Evolutionary conservation across 2,329 filamentous ascomycete species (phyloP).

Genomic region (Canariomyces notabilis): DNA sequence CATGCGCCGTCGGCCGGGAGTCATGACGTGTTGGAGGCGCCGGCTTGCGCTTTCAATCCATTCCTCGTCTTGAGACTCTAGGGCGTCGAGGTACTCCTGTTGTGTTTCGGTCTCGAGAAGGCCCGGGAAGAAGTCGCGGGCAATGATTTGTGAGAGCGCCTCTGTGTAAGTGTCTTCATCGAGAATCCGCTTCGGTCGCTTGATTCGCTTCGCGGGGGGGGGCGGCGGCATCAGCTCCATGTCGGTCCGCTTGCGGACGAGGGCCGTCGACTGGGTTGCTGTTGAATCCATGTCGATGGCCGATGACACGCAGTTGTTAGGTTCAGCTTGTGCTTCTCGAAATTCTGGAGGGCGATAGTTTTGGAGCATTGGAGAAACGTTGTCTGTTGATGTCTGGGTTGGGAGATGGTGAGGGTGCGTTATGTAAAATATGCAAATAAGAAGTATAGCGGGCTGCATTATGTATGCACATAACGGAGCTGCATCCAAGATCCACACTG

Average conservation of each 20-base stretch:
- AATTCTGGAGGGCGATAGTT: background rate
- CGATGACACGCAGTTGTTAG: background rate
- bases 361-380: too few relatives aligned
- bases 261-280: conserved; percentile 45
- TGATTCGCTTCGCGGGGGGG: conserved; percentile 79
- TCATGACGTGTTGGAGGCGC: conserved; percentile 73
- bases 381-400: too few relatives aligned
- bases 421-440: too few relatives aligned
- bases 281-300: conserved; percentile 35
- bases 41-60: conserved; percentile 83
- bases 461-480: too few relatives aligned
- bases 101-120: conserved; percentile 80
- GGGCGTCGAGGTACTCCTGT: conserved; percentile 84
- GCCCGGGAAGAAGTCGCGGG: conserved; percentile 93
- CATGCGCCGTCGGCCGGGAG: conserved; percentile 54
- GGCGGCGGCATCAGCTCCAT: conserved; percentile 82
- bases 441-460: too few relatives aligned
- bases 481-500: too few relatives aligned
- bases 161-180: conserved; percentile 93
- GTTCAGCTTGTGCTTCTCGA: background rate
- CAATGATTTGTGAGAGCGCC: conserved; percentile 87
- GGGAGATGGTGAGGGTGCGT: too few relatives aligned
- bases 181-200: conserved; percentile 79
- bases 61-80: conserved; percentile 75
- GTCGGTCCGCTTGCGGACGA: conserved; percentile 64